Evolutionary conservation across 140 eudicot genomes (phyloP).

Genomic region (Oenanthe javanica): DNA sequence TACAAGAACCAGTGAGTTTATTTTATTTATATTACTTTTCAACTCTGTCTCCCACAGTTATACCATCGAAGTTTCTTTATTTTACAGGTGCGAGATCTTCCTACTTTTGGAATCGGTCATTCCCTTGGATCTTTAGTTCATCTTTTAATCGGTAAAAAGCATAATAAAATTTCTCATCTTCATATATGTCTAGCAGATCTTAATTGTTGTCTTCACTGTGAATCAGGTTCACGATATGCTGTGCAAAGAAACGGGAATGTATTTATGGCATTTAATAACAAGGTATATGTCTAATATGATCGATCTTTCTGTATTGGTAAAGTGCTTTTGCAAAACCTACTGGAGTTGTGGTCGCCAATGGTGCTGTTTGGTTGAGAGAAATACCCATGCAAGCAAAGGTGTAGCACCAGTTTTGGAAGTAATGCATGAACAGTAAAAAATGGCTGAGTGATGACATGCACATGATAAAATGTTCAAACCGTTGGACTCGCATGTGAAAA

Average conservation of each 20-base stretch:
- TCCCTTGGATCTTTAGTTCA: slow-evolving; percentile 94
- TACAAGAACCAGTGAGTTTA: slow-evolving; percentile 66
- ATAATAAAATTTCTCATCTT: background rate
- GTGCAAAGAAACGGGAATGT: slow-evolving; percentile 82
- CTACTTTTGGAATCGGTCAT: slow-evolving; percentile 94
- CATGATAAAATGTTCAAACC: no score
- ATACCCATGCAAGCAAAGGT: background rate
- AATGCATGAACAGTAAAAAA: no score
- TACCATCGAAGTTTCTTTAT: slow-evolving; percentile 12
- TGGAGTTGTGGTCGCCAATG: background rate
- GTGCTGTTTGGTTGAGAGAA: background rate
- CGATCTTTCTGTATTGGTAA: background rate
- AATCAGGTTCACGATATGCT: slow-evolving; percentile 90
- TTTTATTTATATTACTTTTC: slow-evolving; percentile 10
- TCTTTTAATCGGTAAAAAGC: slow-evolving; percentile 66
- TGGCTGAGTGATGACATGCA: no score
- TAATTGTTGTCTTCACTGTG: slow-evolving; percentile 5
- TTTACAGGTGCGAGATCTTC: slow-evolving; percentile 62
- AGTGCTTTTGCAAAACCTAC: background rate
- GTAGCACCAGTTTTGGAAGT: background rate
- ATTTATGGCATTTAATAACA: slow-evolving; percentile 81
- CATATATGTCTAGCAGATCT: background rate
- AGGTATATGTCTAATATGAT: slow-evolving; percentile 40
- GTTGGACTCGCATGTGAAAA: background rate
- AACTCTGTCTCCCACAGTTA: background rate